A percentile compares a stretch with the other conserved stretches of the same genome.
These are phyloP conservation scores for Cyclocybe aegerita DNA, from an alignment of 768 basidiomycete species.

Conservation along the genomic window DNA sequence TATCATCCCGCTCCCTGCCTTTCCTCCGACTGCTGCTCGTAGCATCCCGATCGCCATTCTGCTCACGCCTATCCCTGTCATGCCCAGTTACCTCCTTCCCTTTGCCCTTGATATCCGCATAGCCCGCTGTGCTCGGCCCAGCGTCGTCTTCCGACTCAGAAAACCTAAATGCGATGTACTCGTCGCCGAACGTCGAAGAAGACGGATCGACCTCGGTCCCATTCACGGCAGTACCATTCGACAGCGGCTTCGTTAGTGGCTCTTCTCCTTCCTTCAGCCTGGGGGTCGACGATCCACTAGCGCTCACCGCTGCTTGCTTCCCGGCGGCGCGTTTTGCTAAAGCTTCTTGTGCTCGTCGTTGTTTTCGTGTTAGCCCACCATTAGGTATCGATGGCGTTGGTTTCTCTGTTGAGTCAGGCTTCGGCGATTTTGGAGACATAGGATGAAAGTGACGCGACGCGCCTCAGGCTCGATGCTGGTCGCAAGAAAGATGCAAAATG, in stretches of 20 bases:
- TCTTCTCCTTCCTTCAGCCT: not conserved
- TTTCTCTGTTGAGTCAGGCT: too few species aligned
- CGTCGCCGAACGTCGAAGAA: conserved; percentile 26
- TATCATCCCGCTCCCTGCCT: conserved; percentile 2
- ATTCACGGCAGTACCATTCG: not conserved
- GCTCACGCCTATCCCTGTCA: not conserved
- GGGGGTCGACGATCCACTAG: conserved; percentile 18
- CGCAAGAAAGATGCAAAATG: too few species aligned
- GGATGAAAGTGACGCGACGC: too few species aligned
- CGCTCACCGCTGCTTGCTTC: conserved; percentile 7
- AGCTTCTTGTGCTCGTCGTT: not conserved
- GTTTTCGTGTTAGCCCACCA: not conserved
- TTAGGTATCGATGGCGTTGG: too few species aligned
- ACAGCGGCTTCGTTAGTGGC: not conserved
- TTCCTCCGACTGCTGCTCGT: conserved; percentile 1
- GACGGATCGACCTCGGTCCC: not conserved
- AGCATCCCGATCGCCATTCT: conserved; percentile 1
- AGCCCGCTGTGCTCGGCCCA: conserved; percentile 7
- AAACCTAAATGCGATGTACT: conserved; percentile 26
- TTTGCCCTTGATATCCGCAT: conserved; percentile 17
- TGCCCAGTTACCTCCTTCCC: conserved; percentile 10
- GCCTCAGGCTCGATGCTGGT: too few species aligned
- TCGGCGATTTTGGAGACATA: too few species aligned
- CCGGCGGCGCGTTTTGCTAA: conserved; percentile 2
- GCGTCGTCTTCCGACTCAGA: conserved; percentile 19